phyloP scores from a whole-genome alignment of 108 stramenopile species.

The Nitzschia sp. region DNA sequence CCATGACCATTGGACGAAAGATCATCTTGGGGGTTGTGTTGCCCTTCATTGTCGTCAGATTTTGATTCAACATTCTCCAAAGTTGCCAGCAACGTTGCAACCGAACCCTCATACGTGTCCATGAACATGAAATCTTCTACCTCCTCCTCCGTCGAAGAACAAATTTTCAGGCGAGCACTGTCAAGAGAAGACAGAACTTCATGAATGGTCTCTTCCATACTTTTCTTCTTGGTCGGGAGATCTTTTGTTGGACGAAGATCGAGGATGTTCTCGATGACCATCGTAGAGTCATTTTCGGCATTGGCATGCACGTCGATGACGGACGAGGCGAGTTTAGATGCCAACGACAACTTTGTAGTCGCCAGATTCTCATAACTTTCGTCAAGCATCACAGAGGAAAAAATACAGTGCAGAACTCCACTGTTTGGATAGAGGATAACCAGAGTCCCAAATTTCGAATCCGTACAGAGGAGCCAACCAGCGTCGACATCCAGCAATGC shows the following conservation, averaged over 20 bases:
- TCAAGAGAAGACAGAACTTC: conserved; percentile 13
- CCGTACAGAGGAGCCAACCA: conserved; percentile 20
- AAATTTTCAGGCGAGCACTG: not conserved
- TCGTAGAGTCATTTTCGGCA: not conserved
- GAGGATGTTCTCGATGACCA: not conserved
- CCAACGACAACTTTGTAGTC: not conserved
- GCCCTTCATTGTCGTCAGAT: not conserved
- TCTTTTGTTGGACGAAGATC: not conserved
- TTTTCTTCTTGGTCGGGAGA: not conserved
- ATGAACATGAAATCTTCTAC: conserved; percentile 5
- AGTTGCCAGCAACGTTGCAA: conserved; percentile 12
- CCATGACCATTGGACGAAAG: not conserved
- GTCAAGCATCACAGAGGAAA: conserved; percentile 21
- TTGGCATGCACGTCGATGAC: not conserved
- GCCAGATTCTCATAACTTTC: conserved; percentile 1
- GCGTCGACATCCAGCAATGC: not conserved
- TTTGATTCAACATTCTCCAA: conserved; percentile 5
- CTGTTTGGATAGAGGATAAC: conserved; percentile 12
- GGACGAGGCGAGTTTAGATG: conserved; percentile 9
- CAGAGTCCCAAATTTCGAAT: conserved; percentile 15
- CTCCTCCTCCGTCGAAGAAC: not conserved
- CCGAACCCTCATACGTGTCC: conserved; percentile 26
- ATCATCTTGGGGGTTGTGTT: conserved; percentile 17
- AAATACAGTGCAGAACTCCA: conserved; percentile 5
- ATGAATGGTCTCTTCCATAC: conserved; percentile 9